These are phyloP conservation scores for Citrus cavaleriei DNA, from an alignment of 345 rosid species.

Conservation along the genomic window DNA sequence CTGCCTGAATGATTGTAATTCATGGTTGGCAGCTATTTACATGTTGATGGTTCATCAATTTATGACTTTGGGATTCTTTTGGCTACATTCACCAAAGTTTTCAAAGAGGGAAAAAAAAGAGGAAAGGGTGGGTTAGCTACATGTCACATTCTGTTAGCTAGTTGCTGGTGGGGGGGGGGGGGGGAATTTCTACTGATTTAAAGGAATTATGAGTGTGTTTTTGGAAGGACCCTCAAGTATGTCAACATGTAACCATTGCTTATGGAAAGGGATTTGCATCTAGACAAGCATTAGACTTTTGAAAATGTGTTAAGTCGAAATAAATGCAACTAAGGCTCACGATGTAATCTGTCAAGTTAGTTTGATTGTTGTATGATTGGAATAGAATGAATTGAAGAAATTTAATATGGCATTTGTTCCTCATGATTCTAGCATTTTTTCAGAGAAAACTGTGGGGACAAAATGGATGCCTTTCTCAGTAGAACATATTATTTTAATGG, in stretches of 20 bases:
- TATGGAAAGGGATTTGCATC: not conserved
- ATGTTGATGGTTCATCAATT: no score
- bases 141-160: no score
- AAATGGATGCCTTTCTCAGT: slow-evolving; percentile 61
- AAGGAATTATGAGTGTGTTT: no score
- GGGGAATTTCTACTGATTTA: no score
- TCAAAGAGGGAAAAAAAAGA: no score
- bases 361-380: not conserved
- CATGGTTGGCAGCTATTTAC: not conserved
- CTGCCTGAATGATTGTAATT: not conserved
- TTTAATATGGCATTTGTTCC: not conserved
- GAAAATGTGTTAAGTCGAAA: not conserved
- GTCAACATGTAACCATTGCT: not conserved
- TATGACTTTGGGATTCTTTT: not conserved
- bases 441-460: slow-evolving; percentile 64
- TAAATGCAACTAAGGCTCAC: not conserved
- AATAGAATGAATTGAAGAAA: not conserved
- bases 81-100: not conserved
- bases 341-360: not conserved
- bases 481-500: slow-evolving; percentile 62
- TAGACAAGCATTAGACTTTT: not conserved
- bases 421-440: not conserved
- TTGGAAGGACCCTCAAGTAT: not conserved
- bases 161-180: no score
- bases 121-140: no score